phyloP scores from a whole-genome alignment of 2,329 filamentous ascomycete species.

The Chaetomium sp. region DNA sequence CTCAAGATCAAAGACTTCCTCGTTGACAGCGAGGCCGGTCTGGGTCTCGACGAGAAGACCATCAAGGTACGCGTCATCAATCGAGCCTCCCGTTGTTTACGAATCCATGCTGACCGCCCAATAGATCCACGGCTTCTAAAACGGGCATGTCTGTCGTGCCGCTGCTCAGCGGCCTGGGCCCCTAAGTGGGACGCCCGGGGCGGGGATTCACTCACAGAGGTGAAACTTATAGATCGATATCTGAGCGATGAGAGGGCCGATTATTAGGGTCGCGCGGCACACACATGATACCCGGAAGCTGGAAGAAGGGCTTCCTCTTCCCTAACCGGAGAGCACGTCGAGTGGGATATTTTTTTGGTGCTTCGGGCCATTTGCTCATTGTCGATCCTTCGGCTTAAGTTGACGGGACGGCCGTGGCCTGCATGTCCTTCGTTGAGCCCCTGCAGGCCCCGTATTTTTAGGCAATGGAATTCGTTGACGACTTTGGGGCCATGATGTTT shows the following conservation, averaged over 20 bases:
- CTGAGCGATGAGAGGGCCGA: constrained; percentile 24
- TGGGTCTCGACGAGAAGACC: constrained; percentile 92
- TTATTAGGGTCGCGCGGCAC: constrained; percentile 27
- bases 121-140: constrained; percentile 66
- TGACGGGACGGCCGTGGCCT: constrained; percentile 28
- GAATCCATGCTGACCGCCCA: neutral
- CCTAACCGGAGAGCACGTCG: constrained; percentile 21
- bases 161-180: constrained; percentile 29
- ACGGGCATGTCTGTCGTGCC: constrained; percentile 42
- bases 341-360: constrained; percentile 21
- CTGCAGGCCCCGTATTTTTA: constrained; percentile 29
- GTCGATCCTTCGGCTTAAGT: constrained; percentile 25
- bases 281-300: constrained; percentile 35
- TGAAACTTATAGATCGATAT: constrained; percentile 19
- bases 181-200: constrained; percentile 27
- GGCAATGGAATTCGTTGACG: constrained; percentile 31
- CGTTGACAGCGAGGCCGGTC: constrained; percentile 90
- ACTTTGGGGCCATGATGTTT: neutral
- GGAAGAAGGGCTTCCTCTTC: constrained; percentile 27
- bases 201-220: constrained; percentile 18
- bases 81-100: neutral
- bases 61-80: constrained; percentile 71
- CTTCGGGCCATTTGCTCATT: constrained; percentile 27
- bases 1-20: constrained; percentile 98
- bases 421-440: constrained; percentile 33